Evolutionary conservation across 2,329 filamentous ascomycete genomes (phyloP).

Genomic region (Neonectria punicea): DNA sequence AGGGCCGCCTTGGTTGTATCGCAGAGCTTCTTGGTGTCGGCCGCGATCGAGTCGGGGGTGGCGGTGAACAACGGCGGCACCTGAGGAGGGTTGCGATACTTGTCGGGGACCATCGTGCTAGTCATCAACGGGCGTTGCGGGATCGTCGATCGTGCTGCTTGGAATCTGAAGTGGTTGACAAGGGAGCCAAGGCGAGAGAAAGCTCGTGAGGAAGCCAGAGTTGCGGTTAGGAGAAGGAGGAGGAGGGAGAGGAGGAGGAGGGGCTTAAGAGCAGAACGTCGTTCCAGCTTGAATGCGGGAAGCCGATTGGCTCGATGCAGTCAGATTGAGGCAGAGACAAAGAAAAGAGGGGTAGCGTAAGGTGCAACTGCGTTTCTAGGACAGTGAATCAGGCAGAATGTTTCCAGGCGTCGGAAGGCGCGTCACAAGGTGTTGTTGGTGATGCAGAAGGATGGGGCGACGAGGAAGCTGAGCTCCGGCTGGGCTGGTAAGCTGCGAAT

Average conservation of each 20-base stretch:
- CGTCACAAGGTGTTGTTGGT: constrained; percentile 26
- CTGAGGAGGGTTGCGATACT: constrained; percentile 80
- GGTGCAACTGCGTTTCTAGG: constrained; percentile 19
- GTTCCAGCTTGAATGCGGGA: constrained; percentile 43
- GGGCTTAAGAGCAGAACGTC: constrained; percentile 40
- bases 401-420: constrained; percentile 21
- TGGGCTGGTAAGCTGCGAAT: constrained; percentile 21
- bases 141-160: constrained; percentile 44
- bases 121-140: constrained; percentile 55
- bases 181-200: constrained; percentile 68
- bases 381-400: constrained; percentile 22
- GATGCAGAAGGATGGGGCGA: constrained; percentile 35
- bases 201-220: constrained; percentile 73
- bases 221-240: constrained; percentile 69
- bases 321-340: constrained; percentile 4
- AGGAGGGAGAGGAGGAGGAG: constrained; percentile 60
- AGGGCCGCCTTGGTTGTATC: constrained; percentile 70
- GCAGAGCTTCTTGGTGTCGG: constrained; percentile 74
- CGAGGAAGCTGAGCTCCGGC: constrained; percentile 33
- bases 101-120: constrained; percentile 71
- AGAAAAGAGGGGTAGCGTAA: constrained; percentile 35
- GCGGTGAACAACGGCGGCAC: constrained; percentile 81
- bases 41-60: constrained; percentile 74
- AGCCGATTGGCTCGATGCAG: constrained; percentile 37
- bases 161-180: constrained; percentile 64